phyloP scores from a whole-genome alignment of 2,329 filamentous ascomycete species.

The Fusarium pseudonygamai region DNA sequence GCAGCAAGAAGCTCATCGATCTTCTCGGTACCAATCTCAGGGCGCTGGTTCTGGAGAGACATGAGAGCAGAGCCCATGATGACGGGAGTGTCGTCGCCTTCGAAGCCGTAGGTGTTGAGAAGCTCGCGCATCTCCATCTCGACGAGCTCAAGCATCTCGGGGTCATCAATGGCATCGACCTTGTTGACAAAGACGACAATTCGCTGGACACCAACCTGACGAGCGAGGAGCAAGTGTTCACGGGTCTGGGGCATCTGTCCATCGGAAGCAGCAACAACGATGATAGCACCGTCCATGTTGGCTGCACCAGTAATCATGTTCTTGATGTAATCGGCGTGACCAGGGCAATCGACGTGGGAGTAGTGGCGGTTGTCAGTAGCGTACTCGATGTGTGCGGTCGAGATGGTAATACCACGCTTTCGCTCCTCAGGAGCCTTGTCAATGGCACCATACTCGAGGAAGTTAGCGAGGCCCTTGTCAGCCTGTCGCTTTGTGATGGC shows the following conservation, averaged over 20 bases:
- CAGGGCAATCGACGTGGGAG: conserved; percentile 99
- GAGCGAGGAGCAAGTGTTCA: conserved; percentile 96
- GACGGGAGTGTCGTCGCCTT: conserved; percentile 97
- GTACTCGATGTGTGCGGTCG: conserved; percentile 98
- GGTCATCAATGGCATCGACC: conserved; percentile 95
- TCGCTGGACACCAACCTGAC: conserved; percentile 97
- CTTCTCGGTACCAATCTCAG: conserved; percentile 86
- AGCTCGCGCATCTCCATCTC: conserved; percentile 99
- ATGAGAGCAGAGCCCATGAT: conserved; percentile 96
- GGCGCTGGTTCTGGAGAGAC: conserved; percentile 85
- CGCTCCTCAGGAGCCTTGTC: conserved; percentile 99
- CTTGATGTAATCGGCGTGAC: conserved; percentile 99
- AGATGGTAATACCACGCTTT: conserved; percentile 99
- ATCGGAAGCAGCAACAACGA: conserved; percentile 97
- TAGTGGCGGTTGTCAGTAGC: conserved; percentile 94
- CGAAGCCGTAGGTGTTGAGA: conserved; percentile 90
- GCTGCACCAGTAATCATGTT: conserved; percentile 99
- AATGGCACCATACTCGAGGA: conserved; percentile 97
- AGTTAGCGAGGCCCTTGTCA: conserved; percentile 91
- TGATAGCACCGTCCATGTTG: conserved; percentile 99
- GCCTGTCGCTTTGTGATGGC: conserved; percentile 99
- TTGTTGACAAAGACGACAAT: conserved; percentile 99
- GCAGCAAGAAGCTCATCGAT: conserved; percentile 91
- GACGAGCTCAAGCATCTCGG: conserved; percentile 99
- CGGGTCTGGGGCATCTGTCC: conserved; percentile 99